phyloP scores from a whole-genome alignment of 768 basidiomycete genomes.

The Boletus rufocinnamomeus region DNA sequence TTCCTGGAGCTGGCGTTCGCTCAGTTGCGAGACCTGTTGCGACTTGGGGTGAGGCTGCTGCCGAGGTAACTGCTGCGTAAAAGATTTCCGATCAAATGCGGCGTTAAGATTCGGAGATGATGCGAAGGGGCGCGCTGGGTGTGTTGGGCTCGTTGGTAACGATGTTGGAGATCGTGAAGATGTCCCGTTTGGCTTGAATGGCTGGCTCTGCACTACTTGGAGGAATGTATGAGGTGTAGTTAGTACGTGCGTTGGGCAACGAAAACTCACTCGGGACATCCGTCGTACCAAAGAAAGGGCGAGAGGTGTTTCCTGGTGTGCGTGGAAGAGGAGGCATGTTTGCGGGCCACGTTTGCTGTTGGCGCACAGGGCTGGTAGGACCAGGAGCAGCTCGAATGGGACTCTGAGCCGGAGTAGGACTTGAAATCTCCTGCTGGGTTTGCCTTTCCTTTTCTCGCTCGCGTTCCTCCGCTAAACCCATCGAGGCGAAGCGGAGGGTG shows the following conservation, averaged over 20 bases:
- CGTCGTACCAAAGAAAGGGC: slow-evolving; percentile 15
- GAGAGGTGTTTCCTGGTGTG: slow-evolving; percentile 19
- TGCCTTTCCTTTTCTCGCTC: slow-evolving; percentile 19
- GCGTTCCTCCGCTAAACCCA: slow-evolving; percentile 26
- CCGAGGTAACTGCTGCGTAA: slow-evolving; percentile 17
- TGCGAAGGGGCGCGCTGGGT: slow-evolving; percentile 12
- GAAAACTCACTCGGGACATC: slow-evolving; percentile 17
- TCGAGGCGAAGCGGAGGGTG: slow-evolving; percentile 37
- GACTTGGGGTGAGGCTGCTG: slow-evolving; percentile 14
- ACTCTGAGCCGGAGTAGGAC: slow-evolving; percentile 12
- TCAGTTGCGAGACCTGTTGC: slow-evolving; percentile 22
- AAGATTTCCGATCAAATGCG: slow-evolving; percentile 26
- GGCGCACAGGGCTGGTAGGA: slow-evolving; percentile 19
- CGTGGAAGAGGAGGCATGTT: slow-evolving; percentile 35
- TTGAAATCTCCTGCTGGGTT: slow-evolving; percentile 8
- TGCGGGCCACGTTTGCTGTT: slow-evolving; percentile 23
- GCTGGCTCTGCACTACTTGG: slow-evolving; percentile 2
- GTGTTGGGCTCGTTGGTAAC: slow-evolving; percentile 28
- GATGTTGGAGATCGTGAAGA: slow-evolving; percentile 16
- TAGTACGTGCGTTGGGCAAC: not conserved
- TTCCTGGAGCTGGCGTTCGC: slow-evolving; percentile 29
- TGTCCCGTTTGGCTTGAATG: slow-evolving; percentile 15
- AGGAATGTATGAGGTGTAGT: slow-evolving; percentile 8
- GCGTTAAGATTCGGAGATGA: slow-evolving; percentile 23
- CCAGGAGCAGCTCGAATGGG: slow-evolving; percentile 9